Conservation (phyloP, 345 rosid genomes). For the Isatis tinctoria region DNA sequence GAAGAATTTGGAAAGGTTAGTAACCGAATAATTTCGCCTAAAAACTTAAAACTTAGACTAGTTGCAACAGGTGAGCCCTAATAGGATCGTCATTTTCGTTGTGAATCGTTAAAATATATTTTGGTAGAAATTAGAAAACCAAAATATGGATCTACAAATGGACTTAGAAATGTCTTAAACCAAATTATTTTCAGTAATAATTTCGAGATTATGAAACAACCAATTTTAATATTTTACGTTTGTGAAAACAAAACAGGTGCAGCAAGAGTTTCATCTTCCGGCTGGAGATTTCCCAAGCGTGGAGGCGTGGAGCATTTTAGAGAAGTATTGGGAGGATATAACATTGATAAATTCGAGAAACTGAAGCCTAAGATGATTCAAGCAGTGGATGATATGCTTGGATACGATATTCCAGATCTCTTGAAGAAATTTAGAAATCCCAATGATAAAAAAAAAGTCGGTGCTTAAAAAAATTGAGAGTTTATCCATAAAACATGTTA, state of each 20-base stretch:
- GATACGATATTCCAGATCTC: constrained; percentile 80
- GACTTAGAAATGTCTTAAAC: too few relatives aligned
- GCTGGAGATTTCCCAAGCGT: constrained; percentile 81
- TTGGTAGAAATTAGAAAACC: too few relatives aligned
- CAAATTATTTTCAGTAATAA: not conserved
- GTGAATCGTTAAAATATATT: too few relatives aligned
- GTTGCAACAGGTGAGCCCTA: too few relatives aligned
- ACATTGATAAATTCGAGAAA: constrained; percentile 77
- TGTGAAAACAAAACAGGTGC: constrained; percentile 53
- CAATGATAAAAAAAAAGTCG: constrained; percentile 39
- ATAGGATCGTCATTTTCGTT: too few relatives aligned
- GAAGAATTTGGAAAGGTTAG: constrained; percentile 79
- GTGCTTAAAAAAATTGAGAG: not conserved
- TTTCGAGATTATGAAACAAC: not conserved
- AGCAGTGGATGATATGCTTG: constrained; percentile 89
- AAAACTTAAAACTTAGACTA: not conserved
- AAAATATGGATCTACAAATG: too few relatives aligned
- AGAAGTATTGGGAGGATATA: constrained; percentile 67
- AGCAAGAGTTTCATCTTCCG: constrained; percentile 75
- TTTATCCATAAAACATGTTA: not conserved
- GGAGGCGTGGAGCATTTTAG: constrained; percentile 72
- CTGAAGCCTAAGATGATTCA: constrained; percentile 85
- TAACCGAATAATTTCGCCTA: not conserved
- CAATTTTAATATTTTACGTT: not conserved
- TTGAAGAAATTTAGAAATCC: constrained; percentile 83